phyloP scores from a whole-genome alignment of 2,329 filamentous ascomycete genomes.

The Ophiostoma triangulosporum region DNA sequence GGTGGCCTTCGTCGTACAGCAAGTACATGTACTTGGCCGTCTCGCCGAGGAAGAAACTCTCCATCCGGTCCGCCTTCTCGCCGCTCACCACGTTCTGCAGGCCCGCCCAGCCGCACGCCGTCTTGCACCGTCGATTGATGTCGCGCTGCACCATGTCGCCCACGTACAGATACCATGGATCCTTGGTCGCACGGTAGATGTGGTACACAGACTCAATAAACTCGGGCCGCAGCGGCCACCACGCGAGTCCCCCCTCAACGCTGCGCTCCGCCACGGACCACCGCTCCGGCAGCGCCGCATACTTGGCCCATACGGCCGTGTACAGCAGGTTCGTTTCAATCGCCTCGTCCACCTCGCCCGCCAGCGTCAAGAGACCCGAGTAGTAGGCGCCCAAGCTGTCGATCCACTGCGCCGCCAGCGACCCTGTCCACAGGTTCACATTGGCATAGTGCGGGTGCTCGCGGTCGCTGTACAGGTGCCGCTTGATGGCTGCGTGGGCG shows the following conservation, averaged over 20 bases:
- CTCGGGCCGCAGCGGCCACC: conserved; percentile 92
- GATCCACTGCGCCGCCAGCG: conserved; percentile 83
- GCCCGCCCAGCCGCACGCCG: conserved; percentile 84
- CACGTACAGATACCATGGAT: conserved; percentile 92
- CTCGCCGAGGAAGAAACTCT: conserved; percentile 95
- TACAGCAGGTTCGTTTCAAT: conserved; percentile 81
- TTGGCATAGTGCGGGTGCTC: conserved; percentile 90
- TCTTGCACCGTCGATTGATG: conserved; percentile 78
- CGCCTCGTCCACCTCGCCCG: conserved; percentile 82
- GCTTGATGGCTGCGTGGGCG: conserved; percentile 74
- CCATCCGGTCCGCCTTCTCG: conserved; percentile 88
- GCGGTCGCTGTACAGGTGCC: conserved; percentile 73
- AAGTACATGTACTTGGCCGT: conserved; percentile 93
- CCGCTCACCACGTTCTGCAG: conserved; percentile 71
- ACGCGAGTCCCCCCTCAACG: conserved; percentile 75
- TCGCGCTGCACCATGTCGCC: conserved; percentile 91
- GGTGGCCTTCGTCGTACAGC: conserved; percentile 74
- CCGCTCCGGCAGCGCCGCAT: conserved; percentile 83
- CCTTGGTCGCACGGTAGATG: conserved; percentile 81
- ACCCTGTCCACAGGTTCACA: conserved; percentile 76
- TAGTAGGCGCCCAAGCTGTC: conserved; percentile 95
- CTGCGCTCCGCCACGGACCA: conserved; percentile 79
- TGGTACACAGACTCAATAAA: conserved; percentile 97
- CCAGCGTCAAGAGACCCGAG: conserved; percentile 71
- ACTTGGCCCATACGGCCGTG: conserved; percentile 87